These are phyloP conservation scores for Neohortaea acidophila DNA, from an alignment of 495 filamentous ascomycete genomes.

Conservation along the genomic window DNA sequence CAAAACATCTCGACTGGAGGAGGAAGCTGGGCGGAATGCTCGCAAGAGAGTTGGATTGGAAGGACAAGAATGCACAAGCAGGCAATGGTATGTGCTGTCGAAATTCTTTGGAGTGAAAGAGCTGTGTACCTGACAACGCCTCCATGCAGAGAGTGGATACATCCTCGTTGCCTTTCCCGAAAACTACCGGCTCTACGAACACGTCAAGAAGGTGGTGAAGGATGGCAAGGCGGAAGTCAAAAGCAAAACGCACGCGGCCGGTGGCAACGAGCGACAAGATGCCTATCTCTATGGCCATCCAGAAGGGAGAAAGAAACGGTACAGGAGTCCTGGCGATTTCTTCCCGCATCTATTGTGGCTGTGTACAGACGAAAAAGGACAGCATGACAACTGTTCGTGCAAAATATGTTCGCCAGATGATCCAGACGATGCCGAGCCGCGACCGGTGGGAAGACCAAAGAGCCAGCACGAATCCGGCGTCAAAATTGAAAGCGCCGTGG, in stretches of 20 bases:
- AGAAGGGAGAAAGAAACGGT: constrained; percentile 41
- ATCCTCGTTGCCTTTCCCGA: constrained; percentile 40
- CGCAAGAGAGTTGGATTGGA: constrained; percentile 28
- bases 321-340: constrained; percentile 43
- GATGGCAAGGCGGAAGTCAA: constrained; percentile 22
- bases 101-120: neutral
- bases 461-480: constrained; percentile 18
- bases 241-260: constrained; percentile 27
- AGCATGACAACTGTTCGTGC: constrained; percentile 43
- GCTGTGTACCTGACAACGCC: neutral
- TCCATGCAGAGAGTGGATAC: constrained; percentile 31
- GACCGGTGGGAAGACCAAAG: constrained; percentile 16
- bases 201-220: constrained; percentile 29
- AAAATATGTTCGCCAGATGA: constrained; percentile 37
- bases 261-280: constrained; percentile 36
- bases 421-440: constrained; percentile 22
- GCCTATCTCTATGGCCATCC: constrained; percentile 50
- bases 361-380: constrained; percentile 34
- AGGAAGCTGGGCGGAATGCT: constrained; percentile 40
- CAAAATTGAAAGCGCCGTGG: neutral
- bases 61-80: constrained; percentile 21
- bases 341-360: constrained; percentile 49
- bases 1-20: constrained; percentile 39
- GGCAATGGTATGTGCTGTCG: constrained; percentile 5
- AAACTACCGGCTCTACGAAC: constrained; percentile 44